Base-by-base conservation (phyloP, 2,329 filamentous ascomycete species). In the Drechslerella stenobrocha region DNA sequence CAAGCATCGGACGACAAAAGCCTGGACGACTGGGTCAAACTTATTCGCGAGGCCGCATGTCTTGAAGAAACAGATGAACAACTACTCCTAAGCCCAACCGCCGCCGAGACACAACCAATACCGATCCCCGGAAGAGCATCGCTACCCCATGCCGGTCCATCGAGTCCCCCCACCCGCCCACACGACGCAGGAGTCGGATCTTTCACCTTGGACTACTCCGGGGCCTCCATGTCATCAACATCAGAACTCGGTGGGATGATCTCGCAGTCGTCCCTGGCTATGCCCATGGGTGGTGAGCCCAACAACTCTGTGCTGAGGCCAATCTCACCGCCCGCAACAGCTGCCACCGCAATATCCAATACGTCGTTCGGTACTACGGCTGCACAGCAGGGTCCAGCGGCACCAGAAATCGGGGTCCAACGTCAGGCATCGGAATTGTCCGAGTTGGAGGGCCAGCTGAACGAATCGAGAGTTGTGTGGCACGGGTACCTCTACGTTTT, bases 1-100 rank as follows among this genome's bases (percentile, higher is more conserved):
- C 88, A 95, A 76, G 90, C 89, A 0, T 76, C 80, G 28, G 87
- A 83, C 2, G 82, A 85, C 51, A 80, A 84, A 63, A 91, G 96
- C 70, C 89, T 89, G 3, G 83, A 88, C 69, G 85, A 88, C 74
- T 98, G 93, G 93, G 88, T 96, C 15, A 81, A 88, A 23, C 78
- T 88, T 52, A 91, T 97, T 73, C 83, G 90, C 47, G 80, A 80
- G 59, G 86, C 93, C 73, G 89, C 90, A 15, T 84, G 88, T 59
- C 89, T 95, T 65, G 90, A 95, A 71, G 88, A 93, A 74, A 89
- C 93, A 50, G 90, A 96, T 73, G 87, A 91, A 72, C 89, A 93
- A 70, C 82, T 89, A 52, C 75, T 90, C 20, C 82, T 86, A 40
- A 89, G 86, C 74, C 87, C 88, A 0, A 77, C 80, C 3, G 80